These are phyloP conservation scores for Paraconiothyrium sp. DNA, from an alignment of 2,329 filamentous ascomycete genomes.

Conservation along the genomic window DNA sequence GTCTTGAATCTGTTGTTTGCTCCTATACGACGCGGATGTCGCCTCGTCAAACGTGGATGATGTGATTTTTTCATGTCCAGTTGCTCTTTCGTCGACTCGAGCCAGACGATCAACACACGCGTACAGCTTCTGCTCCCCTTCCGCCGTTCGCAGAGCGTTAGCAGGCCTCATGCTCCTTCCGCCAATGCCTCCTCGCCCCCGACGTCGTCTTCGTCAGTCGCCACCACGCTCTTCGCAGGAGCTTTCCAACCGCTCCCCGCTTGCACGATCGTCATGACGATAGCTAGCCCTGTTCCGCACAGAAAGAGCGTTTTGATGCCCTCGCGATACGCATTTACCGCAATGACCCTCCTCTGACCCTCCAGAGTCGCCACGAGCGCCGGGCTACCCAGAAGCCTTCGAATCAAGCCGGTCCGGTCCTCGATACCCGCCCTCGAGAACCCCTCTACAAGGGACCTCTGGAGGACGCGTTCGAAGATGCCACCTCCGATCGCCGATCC, in stretches of 20 bases:
- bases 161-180: conserved; percentile 25
- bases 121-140: neutral
- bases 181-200: conserved; percentile 34
- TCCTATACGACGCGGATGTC: neutral
- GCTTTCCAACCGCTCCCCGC: conserved; percentile 67
- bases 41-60: neutral
- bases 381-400: conserved; percentile 67
- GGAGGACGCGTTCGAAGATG: conserved; percentile 72
- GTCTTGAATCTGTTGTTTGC: neutral
- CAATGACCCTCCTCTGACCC: conserved; percentile 62
- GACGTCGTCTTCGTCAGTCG: conserved; percentile 31
- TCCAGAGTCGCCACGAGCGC: conserved; percentile 61
- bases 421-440: conserved; percentile 61
- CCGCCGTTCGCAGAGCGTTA: neutral
- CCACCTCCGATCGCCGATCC: conserved; percentile 83
- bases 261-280: conserved; percentile 62
- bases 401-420: conserved; percentile 57
- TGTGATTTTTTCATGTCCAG: neutral
- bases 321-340: conserved; percentile 63
- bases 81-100: neutral
- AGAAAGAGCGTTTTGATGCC: conserved; percentile 64
- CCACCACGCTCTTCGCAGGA: conserved; percentile 33
- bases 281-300: conserved; percentile 59
- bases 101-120: neutral
- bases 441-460: conserved; percentile 62